Conservation (phyloP, 2,329 filamentous ascomycete genomes). For the Fusarium sp. region DNA sequence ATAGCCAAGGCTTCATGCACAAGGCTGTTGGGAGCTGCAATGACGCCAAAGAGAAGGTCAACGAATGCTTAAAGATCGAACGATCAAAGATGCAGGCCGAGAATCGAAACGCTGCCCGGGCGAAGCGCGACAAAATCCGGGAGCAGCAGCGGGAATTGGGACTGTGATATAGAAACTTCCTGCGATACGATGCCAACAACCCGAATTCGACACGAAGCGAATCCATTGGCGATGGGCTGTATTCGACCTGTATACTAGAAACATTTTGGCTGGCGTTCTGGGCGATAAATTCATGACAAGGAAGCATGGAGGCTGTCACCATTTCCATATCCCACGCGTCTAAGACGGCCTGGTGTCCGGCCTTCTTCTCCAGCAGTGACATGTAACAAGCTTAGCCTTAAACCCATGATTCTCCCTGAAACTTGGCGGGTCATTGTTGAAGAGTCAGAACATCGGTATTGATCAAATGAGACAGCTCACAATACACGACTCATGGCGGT, state of each 20-base stretch:
- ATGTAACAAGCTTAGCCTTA: not conserved
- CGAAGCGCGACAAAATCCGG: conserved; percentile 76
- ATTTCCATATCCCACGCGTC: no score
- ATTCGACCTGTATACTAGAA: conserved; percentile 22
- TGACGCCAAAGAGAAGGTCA: conserved; percentile 82
- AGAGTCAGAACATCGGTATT: not conserved
- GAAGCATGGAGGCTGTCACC: conserved; percentile 15
- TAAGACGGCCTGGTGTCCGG: no score
- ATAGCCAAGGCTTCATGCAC: conserved; percentile 89
- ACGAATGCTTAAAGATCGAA: conserved; percentile 82
- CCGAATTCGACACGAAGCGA: not conserved
- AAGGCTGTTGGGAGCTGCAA: conserved; percentile 93
- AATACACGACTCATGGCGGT: not conserved
- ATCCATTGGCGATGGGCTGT: not conserved
- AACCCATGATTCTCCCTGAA: not conserved
- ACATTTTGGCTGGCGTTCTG: conserved; percentile 21
- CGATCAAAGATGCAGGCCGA: conserved; percentile 77
- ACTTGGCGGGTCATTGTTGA: not conserved
- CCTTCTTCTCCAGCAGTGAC: no score
- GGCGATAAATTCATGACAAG: not conserved
- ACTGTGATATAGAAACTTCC: conserved; percentile 38
- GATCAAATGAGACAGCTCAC: not conserved
- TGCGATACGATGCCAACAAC: not conserved
- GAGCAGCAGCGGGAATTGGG: conserved; percentile 68
- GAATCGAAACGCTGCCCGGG: conserved; percentile 75